Conservation (phyloP, 2,329 filamentous ascomycete species). For the Gremmenia infestans region DNA sequence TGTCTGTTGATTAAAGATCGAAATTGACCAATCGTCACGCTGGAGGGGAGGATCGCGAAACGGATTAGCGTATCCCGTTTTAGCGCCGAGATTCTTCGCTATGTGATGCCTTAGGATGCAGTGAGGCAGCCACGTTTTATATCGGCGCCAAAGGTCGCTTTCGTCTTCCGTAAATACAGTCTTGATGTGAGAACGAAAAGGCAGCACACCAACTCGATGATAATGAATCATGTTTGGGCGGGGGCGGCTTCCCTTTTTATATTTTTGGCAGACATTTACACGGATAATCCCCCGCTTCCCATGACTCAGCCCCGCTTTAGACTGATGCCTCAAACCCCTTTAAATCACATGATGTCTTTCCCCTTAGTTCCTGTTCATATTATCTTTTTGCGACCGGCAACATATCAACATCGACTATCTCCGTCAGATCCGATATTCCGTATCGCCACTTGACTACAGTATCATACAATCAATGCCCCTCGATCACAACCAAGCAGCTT, state of each 20-base stretch:
- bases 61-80: neutral
- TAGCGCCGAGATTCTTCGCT: neutral
- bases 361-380: constrained; percentile 6
- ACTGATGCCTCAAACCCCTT: constrained; percentile 8
- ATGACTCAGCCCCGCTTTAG: constrained; percentile 24
- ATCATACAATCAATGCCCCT: constrained; percentile 19
- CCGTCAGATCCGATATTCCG: constrained; percentile 6
- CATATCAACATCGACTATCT: constrained; percentile 7
- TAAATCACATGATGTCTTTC: constrained; percentile 24
- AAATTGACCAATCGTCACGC: neutral
- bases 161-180: neutral
- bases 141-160: neutral
- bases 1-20: neutral
- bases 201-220: constrained; percentile 20
- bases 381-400: constrained; percentile 20
- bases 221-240: constrained; percentile 13
- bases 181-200: constrained; percentile 4
- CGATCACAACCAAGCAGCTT: constrained; percentile 22
- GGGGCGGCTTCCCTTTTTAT: constrained; percentile 24
- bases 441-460: constrained; percentile 4
- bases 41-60: neutral
- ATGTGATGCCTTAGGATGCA: neutral
- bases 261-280: constrained; percentile 14
- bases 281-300: constrained; percentile 16
- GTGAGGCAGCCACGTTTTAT: neutral